phyloP scores from a whole-genome alignment of 768 basidiomycete genomes.

The Amylocystis lapponica region DNA sequence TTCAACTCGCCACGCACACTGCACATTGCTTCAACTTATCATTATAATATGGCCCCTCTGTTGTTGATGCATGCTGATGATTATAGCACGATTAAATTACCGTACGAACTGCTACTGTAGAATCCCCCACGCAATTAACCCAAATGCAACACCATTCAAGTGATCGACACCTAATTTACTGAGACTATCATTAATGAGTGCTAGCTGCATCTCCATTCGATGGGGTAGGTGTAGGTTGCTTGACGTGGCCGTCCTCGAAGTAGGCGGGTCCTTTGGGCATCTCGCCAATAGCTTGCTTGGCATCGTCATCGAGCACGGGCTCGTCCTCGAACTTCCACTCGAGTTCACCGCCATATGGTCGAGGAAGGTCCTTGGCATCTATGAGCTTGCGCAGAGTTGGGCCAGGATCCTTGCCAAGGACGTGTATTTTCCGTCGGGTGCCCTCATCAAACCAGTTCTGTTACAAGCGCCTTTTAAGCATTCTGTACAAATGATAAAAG shows the following conservation, averaged over 20 bases:
- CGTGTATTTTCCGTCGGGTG: constrained; percentile 71
- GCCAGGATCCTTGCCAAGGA: constrained; percentile 59
- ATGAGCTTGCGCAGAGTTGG: constrained; percentile 47
- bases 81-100: no score
- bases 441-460: constrained; percentile 78
- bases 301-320: constrained; percentile 55
- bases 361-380: constrained; percentile 48
- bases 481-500: not conserved
- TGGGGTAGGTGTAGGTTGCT: not conserved
- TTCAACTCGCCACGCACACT: no score
- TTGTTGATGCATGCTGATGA: not conserved
- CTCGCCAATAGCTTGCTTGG: constrained; percentile 38
- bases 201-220: no score
- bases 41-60: constrained; percentile 2
- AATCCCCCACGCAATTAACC: no score
- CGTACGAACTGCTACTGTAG: no score
- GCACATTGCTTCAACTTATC: no score
- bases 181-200: no score
- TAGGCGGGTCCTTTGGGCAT: constrained; percentile 53
- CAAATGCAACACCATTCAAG: no score
- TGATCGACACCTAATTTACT: no score
- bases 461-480: not conserved
- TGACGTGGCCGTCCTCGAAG: constrained; percentile 41
- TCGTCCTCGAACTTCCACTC: constrained; percentile 67
- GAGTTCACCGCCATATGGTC: constrained; percentile 67